Evolutionary conservation across 169 alveolate genomes (phyloP), one percentile per base, ranked within the genome.

Genomic region (Plasmodium gallinaceum): DNA sequence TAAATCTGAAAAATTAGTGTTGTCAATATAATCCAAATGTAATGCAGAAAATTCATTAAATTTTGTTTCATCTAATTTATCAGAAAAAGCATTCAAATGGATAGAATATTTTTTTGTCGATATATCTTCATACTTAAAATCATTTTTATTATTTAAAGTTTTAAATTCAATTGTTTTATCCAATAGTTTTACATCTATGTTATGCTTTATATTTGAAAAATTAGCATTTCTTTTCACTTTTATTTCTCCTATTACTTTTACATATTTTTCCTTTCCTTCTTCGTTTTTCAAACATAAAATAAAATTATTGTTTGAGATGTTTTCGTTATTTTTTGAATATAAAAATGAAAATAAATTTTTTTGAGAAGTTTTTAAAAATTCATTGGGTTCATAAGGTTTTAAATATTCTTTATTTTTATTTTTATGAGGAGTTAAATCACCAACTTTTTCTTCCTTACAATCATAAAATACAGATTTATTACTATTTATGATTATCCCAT

Each of bases 61-160:
- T 45, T 78, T 78, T 7, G 75, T 58, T 78, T 78, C 89, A 78
- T 78, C 76, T 22, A 78, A 7, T 78, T 78, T 78, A 64, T 78
- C 89, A 22, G 78, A 64, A 78, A 78, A 78, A 20, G 89, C 89
- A 78, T 78, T 78, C 46, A 78, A 78, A 78, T 69, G 74, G 64
- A 78, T 78, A 8, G 80, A 65, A 58, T 78, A 78, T 60, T 74
- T 74, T 48, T 48, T 32, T 32, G 16, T 32, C 10, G 88, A 74
- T 39, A 74, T 43, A 18, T 65, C 39, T 9, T 74, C 73, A 74
- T 18, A 58, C 37, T 74, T 74, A 20, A 74, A 74, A 51, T 45
- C 58, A 57, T 78, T 78, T 20, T 14, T 22, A 10, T 64, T 78
- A 64, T 78, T 66, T 45, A 78, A 60, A 14, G 78, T 78, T 52